phyloP scores from a whole-genome alignment of 768 basidiomycete species.

The Lentinus tigrinus region DNA sequence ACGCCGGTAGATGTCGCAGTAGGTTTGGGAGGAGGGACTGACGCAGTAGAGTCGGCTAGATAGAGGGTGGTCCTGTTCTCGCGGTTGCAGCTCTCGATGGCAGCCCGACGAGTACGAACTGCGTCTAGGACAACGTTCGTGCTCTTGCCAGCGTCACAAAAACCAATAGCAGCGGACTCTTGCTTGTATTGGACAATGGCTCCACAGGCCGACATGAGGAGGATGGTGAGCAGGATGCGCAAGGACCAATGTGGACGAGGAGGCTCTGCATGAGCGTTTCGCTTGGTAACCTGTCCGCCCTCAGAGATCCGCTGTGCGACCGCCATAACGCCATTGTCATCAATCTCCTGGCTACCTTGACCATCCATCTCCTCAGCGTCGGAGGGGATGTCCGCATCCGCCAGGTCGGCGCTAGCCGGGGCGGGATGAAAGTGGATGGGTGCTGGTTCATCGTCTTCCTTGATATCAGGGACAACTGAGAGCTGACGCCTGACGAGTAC shows the following conservation, averaged over 20 bases:
- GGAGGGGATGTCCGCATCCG: background rate
- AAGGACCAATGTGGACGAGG: conserved; percentile 28
- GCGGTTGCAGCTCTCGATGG: conserved; percentile 54
- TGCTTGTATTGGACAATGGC: conserved; percentile 53
- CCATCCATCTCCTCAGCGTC: conserved; percentile 21
- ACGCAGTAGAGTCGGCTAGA: conserved; percentile 20
- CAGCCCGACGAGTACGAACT: conserved; percentile 43
- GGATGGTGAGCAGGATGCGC: conserved; percentile 43
- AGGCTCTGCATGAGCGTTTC: background rate
- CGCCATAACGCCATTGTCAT: conserved; percentile 29
- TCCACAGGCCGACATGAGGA: conserved; percentile 20
- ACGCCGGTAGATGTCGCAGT: conserved; percentile 4
- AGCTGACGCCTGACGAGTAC: conserved; percentile 16
- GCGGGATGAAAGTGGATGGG: background rate
- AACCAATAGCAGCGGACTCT: conserved; percentile 72
- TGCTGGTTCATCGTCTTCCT: conserved; percentile 4
- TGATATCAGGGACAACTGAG: conserved; percentile 10
- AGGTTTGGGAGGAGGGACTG: conserved; percentile 12
- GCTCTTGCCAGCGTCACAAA: conserved; percentile 63
- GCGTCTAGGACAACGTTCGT: conserved; percentile 58
- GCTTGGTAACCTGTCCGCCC: conserved; percentile 27
- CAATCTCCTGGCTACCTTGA: conserved; percentile 8
- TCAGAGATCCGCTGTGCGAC: conserved; percentile 41
- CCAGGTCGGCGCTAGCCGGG: background rate
- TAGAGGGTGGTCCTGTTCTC: conserved; percentile 52